phyloP scores from a whole-genome alignment of 139 green algal species.

The Asterochloris sp. region DNA sequence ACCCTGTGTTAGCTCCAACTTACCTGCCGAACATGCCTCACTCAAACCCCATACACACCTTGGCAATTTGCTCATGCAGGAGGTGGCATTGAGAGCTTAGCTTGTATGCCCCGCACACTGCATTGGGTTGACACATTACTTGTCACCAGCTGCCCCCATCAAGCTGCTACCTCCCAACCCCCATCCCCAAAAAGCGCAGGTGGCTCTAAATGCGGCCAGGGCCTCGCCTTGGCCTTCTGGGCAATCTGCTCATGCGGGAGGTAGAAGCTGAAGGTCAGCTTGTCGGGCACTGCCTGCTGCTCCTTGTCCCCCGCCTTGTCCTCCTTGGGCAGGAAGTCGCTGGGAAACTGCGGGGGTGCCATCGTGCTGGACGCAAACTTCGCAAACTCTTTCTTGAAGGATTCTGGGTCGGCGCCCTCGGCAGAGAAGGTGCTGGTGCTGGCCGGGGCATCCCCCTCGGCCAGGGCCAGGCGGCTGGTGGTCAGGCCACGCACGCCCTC shows the following conservation, averaged over 20 bases:
- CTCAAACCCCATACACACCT: too few species aligned
- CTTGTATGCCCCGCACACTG: background rate
- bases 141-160: background rate
- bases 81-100: background rate
- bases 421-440: too few species aligned
- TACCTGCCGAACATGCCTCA: too few species aligned
- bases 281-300: slow-evolving; percentile 46
- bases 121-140: background rate
- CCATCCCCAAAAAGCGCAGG: background rate
- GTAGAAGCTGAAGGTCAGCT: slow-evolving; percentile 82
- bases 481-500: background rate
- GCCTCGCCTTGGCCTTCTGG: slow-evolving; percentile 28
- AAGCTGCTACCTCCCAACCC: background rate
- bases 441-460: too few species aligned
- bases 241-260: slow-evolving; percentile 60
- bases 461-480: slow-evolving; percentile 1
- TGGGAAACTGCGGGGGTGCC: slow-evolving; percentile 34
- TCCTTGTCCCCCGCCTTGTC: slow-evolving; percentile 18
- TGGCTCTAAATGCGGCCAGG: background rate
- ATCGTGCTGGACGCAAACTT: slow-evolving; percentile 16
- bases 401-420: background rate
- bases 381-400: slow-evolving; percentile 43
- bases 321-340: slow-evolving; percentile 38
- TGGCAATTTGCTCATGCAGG: too few species aligned
- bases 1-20: too few species aligned